These are phyloP conservation scores for Pistacia vera DNA, from an alignment of 345 rosid genomes.

Conservation along the genomic window DNA sequence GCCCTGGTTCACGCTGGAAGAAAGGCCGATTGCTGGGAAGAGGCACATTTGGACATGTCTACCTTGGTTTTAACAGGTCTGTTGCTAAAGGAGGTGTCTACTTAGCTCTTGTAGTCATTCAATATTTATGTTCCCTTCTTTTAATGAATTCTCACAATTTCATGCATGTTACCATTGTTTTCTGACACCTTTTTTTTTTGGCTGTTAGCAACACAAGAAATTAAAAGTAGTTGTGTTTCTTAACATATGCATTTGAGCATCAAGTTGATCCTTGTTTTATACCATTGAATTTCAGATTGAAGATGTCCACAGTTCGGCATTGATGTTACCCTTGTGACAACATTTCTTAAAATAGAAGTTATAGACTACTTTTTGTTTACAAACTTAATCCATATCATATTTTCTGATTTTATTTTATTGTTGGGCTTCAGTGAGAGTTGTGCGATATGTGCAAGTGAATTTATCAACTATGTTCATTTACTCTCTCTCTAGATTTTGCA, in stretches of 20 bases:
- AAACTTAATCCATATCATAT: background rate
- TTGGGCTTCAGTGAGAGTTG: conserved; percentile 61
- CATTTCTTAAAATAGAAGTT: background rate
- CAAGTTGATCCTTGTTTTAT: background rate
- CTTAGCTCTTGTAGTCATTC: background rate
- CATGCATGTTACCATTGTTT: background rate
- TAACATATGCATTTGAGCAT: background rate
- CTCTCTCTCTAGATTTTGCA: background rate
- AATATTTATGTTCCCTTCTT: background rate
- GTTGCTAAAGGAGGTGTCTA: conserved; percentile 10
- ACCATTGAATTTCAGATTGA: background rate
- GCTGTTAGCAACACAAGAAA: conserved; percentile 6
- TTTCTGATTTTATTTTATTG: conserved; percentile 16
- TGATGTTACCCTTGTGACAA: background rate
- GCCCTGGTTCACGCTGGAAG: conserved; percentile 71
- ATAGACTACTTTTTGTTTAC: background rate
- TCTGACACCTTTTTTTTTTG: background rate
- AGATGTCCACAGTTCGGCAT: background rate
- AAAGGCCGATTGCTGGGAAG: conserved; percentile 63
- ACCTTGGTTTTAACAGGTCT: conserved; percentile 73
- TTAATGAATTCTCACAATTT: background rate
- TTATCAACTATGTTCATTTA: background rate
- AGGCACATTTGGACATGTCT: conserved; percentile 73
- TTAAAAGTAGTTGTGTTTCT: background rate
- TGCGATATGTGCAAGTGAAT: conserved; percentile 63